A percentile compares a stretch with the other conserved stretches of the same genome.
phyloP scores from a whole-genome alignment of 1,284 basidiomycete species.

The Stygiomarasmius scandens region DNA sequence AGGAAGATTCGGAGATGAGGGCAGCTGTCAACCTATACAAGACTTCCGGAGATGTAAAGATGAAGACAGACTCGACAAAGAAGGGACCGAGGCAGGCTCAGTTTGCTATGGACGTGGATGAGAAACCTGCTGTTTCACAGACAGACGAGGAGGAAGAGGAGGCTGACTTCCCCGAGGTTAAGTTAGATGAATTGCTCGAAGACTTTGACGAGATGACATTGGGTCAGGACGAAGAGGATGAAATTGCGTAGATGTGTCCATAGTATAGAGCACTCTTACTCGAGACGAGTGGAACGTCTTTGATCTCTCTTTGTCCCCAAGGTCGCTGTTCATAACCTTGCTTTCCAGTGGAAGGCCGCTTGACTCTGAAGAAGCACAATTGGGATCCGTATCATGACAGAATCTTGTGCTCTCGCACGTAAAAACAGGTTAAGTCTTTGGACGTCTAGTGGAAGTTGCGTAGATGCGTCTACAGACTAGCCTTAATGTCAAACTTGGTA shows the following conservation, averaged over 20 bases:
- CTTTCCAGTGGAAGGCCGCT: no score
- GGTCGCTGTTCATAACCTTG: no score
- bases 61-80: slow-evolving; percentile 45
- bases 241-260: slow-evolving; percentile 5
- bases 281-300: no score
- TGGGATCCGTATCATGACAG: no score
- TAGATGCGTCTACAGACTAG: no score
- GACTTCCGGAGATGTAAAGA: slow-evolving; percentile 51
- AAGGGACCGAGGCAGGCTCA: slow-evolving; percentile 52
- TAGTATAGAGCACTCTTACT: no score
- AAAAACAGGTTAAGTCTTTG: no score
- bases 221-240: slow-evolving; percentile 31
- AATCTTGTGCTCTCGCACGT: no score
- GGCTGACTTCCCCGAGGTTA: slow-evolving; percentile 89
- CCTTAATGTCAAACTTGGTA: no score
- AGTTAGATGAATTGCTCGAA: slow-evolving; percentile 88
- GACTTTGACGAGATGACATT: slow-evolving; percentile 88
- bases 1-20: slow-evolving; percentile 96
- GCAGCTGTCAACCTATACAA: slow-evolving; percentile 90
- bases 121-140: slow-evolving; percentile 45
- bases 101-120: slow-evolving; percentile 78
- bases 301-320: no score
- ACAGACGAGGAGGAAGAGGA: slow-evolving; percentile 53
- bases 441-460: no score
- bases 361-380: no score